Percentiles rank a stretch among this genome's conserved stretches.
These are phyloP conservation scores for Prunus campanulata DNA, from an alignment of 306 rosid genomes.

Conservation along the genomic window DNA sequence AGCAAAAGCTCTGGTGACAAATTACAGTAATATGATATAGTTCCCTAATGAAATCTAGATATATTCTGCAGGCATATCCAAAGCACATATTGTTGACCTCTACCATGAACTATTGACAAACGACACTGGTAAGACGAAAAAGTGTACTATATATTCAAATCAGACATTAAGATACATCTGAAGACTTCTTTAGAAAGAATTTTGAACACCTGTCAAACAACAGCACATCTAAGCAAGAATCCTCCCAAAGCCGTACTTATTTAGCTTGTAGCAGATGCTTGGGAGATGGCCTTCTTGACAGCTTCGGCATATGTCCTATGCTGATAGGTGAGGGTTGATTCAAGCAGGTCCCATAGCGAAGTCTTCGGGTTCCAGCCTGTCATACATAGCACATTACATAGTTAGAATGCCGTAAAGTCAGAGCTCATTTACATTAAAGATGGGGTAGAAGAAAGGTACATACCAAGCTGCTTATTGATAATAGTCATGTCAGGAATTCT, in stretches of 20 bases:
- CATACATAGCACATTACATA: not conserved
- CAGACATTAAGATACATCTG: conserved; percentile 26
- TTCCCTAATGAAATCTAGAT: conserved; percentile 16
- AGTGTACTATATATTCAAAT: conserved; percentile 33
- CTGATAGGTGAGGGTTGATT: conserved; percentile 89
- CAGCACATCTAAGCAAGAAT: conserved; percentile 31
- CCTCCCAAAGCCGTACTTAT: conserved; percentile 18
- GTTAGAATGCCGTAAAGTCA: not conserved
- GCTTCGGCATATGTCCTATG: conserved; percentile 93
- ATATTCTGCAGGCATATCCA: conserved; percentile 29
- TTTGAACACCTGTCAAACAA: conserved; percentile 25
- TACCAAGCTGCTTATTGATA: conserved; percentile 87
- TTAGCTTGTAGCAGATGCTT: conserved; percentile 63
- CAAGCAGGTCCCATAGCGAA: conserved; percentile 88
- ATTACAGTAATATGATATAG: conserved; percentile 24
- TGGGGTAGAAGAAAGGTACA: not conserved
- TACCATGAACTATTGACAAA: conserved; percentile 31
- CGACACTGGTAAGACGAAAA: conserved; percentile 12
- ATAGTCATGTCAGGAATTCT: conserved; percentile 97
- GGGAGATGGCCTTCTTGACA: conserved; percentile 58
- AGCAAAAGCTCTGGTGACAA: conserved; percentile 31
- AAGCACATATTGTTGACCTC: conserved; percentile 21
- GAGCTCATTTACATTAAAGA: not conserved
- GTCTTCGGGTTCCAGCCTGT: conserved; percentile 92
- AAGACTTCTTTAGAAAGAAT: conserved; percentile 23